Percentiles rank a stretch among this genome's conserved stretches.
Conservation (phyloP, 2,329 filamentous ascomycete species). For the Biscogniauxia sp. region DNA sequence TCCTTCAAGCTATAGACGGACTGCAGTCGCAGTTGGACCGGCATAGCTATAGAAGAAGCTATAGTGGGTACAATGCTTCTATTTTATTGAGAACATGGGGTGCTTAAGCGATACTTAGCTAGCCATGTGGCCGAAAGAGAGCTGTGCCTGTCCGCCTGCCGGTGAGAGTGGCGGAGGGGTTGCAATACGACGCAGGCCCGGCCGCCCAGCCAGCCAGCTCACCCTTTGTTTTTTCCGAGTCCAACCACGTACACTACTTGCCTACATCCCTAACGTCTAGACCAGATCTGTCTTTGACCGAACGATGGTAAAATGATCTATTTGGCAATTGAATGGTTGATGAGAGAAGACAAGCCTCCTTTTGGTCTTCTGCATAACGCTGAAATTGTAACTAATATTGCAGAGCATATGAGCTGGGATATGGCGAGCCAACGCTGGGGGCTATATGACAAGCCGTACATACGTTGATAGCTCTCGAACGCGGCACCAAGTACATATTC, state of each 20-base stretch:
- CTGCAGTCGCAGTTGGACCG: neutral
- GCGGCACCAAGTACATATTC: neutral
- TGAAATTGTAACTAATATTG: neutral
- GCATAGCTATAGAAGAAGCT: neutral
- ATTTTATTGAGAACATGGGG: neutral
- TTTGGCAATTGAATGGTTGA: neutral
- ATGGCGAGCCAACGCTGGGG: neutral
- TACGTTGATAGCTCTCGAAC: neutral
- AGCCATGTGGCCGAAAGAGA: neutral
- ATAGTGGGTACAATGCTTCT: neutral
- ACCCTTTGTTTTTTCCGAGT: conserved; percentile 1
- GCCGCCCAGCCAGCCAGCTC: neutral
- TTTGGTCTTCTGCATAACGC: neutral
- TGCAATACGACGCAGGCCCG: conserved; percentile 1
- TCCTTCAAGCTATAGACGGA: neutral
- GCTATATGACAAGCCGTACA: neutral
- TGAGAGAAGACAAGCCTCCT: neutral
- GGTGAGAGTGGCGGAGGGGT: neutral
- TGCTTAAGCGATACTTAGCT: neutral
- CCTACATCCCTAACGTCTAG: too few relatives aligned
- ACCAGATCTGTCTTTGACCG: neutral
- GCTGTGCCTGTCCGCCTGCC: neutral
- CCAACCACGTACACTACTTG: neutral
- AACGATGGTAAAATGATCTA: neutral
- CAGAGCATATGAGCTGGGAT: neutral